Evolutionary conservation across 345 rosid genomes (phyloP).

Genomic region (Euphorbia peplus): DNA sequence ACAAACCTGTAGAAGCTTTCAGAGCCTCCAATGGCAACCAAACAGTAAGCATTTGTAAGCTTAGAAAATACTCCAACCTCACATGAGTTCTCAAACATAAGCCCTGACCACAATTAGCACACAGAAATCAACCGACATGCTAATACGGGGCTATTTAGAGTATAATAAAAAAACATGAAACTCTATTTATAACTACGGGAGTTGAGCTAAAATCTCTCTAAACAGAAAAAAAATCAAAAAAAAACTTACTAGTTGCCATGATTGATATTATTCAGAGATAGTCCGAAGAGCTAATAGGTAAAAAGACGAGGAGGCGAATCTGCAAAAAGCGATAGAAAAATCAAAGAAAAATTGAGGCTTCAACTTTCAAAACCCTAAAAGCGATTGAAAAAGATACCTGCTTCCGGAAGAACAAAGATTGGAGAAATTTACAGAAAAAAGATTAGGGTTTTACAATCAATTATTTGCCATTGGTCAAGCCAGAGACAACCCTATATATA

Average conservation of each 20-base stretch:
- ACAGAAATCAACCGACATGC: not conserved
- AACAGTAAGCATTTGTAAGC: slow-evolving; percentile 83
- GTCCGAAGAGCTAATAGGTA: not conserved
- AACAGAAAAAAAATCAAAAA: not conserved
- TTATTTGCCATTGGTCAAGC: not conserved
- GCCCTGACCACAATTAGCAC: slow-evolving; percentile 39
- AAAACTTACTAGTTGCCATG: slow-evolving; percentile 40
- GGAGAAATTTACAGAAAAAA: not conserved
- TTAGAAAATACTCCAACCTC: slow-evolving; percentile 86
- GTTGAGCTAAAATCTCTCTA: too few species aligned
- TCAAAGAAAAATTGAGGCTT: not conserved
- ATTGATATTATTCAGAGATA: not conserved
- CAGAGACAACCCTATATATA: too few species aligned
- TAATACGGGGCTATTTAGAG: too few species aligned
- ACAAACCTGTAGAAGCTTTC: slow-evolving; percentile 77
- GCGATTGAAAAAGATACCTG: not conserved
- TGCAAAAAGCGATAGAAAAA: not conserved
- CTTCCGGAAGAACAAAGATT: not conserved
- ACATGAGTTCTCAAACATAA: slow-evolving; percentile 80
- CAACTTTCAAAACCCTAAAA: not conserved
- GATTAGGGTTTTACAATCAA: not conserved
- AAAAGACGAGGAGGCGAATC: not conserved
- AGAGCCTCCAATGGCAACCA: slow-evolving; percentile 88
- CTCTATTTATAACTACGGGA: too few species aligned
- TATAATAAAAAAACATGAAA: too few species aligned